Base-by-base conservation (phyloP, 2,329 filamentous ascomycete species). In the Beauveria sp. region DNA sequence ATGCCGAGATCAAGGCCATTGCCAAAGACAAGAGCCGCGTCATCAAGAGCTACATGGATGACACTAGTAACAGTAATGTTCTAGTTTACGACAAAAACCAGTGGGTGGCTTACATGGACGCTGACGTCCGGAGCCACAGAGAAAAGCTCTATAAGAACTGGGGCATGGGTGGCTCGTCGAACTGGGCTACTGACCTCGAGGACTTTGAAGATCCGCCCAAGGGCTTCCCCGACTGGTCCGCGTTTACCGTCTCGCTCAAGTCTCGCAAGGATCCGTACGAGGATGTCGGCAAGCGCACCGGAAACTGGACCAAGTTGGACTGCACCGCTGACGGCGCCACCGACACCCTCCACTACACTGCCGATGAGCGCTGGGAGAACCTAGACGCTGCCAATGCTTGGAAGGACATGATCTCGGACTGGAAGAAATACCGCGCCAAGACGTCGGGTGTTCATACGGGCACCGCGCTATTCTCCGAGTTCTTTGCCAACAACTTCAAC, bases 121-220 rank as follows among this genome's bases (percentile, higher is more conserved):
- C 40, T 4, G 46, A 52, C 12, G 64, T 63, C 22, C 66, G 66
- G 28, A 2, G n/a, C 18, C 43, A 24, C 1, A 63, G 66, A 18
- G 51, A 49, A 1, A 51, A 58, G 10, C 30, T 55, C 14, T 67
- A 63, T 42, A 61, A 63, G 46, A 46, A 14, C 26, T 61, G 65
- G 26, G 66, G 65, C 43, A 64, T 69, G 43, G 67, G 50, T 6
- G 67, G 68, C 34, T 63, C 62, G 9, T 61, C 61, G 6, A 63
- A 69, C 55, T 70, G 67, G 68, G 67, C 65, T 28, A 63, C 65
- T 16, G 68, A 69, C 46, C 60, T 68, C 14, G 63, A 60, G 54
- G n/a, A 63, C 26, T 70, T 65, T 54, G 52, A 68, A 58, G 57
- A 63, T 18, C 53, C 58, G 28, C 68, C 69, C 2, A 47, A 34